A percentile compares a stretch with the other conserved stretches of the same genome.
Evolutionary conservation across 2,329 filamentous ascomycete species (phyloP).

Genomic region (Xenosphaeropsis pyriputrescens): DNA sequence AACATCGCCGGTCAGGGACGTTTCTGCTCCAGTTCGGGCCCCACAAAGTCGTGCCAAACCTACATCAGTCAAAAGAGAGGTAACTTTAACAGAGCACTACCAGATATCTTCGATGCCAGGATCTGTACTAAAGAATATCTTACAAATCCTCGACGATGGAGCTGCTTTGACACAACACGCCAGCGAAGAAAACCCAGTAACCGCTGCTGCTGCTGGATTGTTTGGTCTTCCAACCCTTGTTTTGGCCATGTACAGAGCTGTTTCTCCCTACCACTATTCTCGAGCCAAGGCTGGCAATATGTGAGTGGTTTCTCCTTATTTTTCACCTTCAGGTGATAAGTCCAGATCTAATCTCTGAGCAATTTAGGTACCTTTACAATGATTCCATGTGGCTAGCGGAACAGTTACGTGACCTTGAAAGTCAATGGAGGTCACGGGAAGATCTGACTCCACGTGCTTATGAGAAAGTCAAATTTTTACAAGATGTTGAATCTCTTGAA

Average conservation of each 20-base stretch:
- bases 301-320: conserved; percentile 23
- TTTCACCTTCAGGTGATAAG: neutral
- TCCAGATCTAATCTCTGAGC: conserved; percentile 1
- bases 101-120: conserved; percentile 80
- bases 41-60: conserved; percentile 2
- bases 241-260: conserved; percentile 66
- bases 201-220: conserved; percentile 51
- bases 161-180: conserved; percentile 36
- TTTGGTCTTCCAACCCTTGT: conserved; percentile 59
- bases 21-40: neutral
- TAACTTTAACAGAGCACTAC: conserved; percentile 75
- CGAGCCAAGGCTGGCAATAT: conserved; percentile 47
- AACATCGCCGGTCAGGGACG: neutral
- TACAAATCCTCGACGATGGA: conserved; percentile 42
- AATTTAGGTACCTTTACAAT: conserved; percentile 48
- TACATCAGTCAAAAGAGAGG: conserved; percentile 33
- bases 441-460: conserved; percentile 35
- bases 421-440: conserved; percentile 35
- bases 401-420: conserved; percentile 31
- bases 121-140: conserved; percentile 54
- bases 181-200: conserved; percentile 39
- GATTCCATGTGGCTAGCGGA: conserved; percentile 51
- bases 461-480: conserved; percentile 40
- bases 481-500: conserved; percentile 42
- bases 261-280: conserved; percentile 61